Evolutionary conservation across 305 asterid species (phyloP), one percentile per base, ranked within the genome.

Genomic region (Rubia balearica): DNA sequence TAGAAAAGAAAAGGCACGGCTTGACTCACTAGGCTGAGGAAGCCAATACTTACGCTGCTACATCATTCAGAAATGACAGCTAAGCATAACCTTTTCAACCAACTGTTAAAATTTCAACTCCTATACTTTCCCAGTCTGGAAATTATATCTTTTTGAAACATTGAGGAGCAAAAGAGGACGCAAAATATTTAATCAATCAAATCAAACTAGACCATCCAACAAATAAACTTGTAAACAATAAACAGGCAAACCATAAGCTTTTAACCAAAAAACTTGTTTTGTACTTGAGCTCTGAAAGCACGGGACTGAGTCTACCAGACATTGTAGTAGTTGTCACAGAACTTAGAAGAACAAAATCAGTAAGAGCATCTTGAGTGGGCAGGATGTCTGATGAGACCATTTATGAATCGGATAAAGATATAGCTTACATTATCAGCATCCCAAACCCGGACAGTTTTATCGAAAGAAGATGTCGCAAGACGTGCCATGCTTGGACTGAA

Each of bases 401-500:
- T 48, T 48, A 51, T n/a, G 12, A 49, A 42, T 55, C 1, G 36
- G 12, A 40, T 43, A 75, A 21, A 69, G 68, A 63, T 9, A 53
- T 69, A 61, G 68, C 96, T 84, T 71, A 94, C 99, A 82, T 79
- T 90, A 61, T 91, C 98, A 0, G 90, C 96, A 69, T 92, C 98
- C 98, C 98, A 91, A 75, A 95, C 97, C 78, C 98, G 80, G 80
- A 95, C 98, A 66, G 95, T 88, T 76, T 90, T 95, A 85, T 95
- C 99, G 68, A 87, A 95, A 22, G 98, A 91, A 8, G 98, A 91
- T 49, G 99, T 95, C 71, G 98, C 97, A 61, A 95, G 95, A 68
- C 97, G 96, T 41, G 97, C 90, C 95, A 86, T 88, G 88, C 95
- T 89, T 61, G 98, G 97, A 75, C 99, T 87, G 81, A 95, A 95